A percentile compares a stretch with the other conserved stretches of the same genome.
Evolutionary conservation across 2,329 filamentous ascomycete species (phyloP).

Genomic region (Hypomyces perniciosus): DNA sequence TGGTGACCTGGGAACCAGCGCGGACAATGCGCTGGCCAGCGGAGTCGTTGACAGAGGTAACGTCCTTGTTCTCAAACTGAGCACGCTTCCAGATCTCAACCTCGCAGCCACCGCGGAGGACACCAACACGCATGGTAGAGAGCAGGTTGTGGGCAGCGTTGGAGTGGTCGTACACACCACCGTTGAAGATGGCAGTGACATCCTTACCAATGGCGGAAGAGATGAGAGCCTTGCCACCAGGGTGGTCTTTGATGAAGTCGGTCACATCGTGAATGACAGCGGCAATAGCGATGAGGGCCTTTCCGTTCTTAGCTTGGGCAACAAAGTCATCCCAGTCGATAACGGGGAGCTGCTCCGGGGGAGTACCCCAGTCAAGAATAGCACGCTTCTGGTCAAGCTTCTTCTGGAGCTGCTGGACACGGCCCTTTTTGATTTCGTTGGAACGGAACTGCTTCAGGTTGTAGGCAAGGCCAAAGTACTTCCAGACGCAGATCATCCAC

Average conservation of each 20-base stretch:
- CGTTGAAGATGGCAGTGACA: slow-evolving; percentile 86
- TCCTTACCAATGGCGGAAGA: slow-evolving; percentile 78
- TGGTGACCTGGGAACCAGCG: slow-evolving; percentile 79
- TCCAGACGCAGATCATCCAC: slow-evolving; percentile 81
- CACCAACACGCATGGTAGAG: slow-evolving; percentile 81
- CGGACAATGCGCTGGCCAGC: slow-evolving; percentile 77
- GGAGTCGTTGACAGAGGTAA: slow-evolving; percentile 73
- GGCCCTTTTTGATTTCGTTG: slow-evolving; percentile 91
- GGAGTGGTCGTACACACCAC: slow-evolving; percentile 82
- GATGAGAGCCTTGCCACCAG: slow-evolving; percentile 86
- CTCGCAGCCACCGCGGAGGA: slow-evolving; percentile 79
- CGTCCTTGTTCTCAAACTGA: slow-evolving; percentile 77
- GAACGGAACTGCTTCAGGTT: slow-evolving; percentile 85
- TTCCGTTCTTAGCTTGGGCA: slow-evolving; percentile 67
- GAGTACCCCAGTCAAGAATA: slow-evolving; percentile 78
- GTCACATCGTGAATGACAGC: slow-evolving; percentile 82
- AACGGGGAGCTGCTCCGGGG: slow-evolving; percentile 78
- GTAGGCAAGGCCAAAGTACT: slow-evolving; percentile 75
- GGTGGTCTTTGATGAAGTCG: slow-evolving; percentile 82
- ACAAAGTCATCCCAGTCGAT: slow-evolving; percentile 84
- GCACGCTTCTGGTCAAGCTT: slow-evolving; percentile 84
- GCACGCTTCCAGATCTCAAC: slow-evolving; percentile 91
- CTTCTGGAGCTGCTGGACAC: slow-evolving; percentile 84
- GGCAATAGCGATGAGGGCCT: slow-evolving; percentile 69
- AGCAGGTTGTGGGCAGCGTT: slow-evolving; percentile 86